phyloP scores from a whole-genome alignment of 108 stramenopile species.

The Cyclotella choctawhatcheeana region DNA sequence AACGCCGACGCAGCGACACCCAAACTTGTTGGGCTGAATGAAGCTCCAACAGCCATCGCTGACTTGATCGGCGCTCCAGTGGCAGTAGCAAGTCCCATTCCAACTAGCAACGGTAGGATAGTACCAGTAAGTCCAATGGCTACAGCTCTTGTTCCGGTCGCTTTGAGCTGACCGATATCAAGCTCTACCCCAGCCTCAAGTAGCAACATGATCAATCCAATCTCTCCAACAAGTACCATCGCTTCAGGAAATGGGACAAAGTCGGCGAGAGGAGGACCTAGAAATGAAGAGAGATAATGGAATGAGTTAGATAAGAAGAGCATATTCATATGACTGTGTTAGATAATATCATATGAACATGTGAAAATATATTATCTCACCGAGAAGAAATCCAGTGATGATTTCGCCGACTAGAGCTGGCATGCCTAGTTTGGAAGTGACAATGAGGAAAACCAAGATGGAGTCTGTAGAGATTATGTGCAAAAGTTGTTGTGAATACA shows the following conservation, averaged over 20 bases:
- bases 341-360: too few species aligned
- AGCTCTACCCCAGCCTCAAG: conserved; percentile 72
- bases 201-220: conserved; percentile 52
- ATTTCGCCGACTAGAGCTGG: conserved; percentile 53
- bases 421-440: conserved; percentile 21
- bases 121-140: conserved; percentile 61
- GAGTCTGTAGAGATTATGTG: conserved; percentile 34
- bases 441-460: conserved; percentile 43
- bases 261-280: conserved; percentile 38
- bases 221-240: conserved; percentile 40
- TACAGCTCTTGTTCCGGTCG: conserved; percentile 54
- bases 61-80: conserved; percentile 13
- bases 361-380: too few species aligned
- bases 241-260: conserved; percentile 39
- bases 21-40: conserved; percentile 62
- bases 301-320: too few species aligned
- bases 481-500: neutral
- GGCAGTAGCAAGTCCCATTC: conserved; percentile 43
- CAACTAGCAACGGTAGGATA: conserved; percentile 57
- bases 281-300: too few species aligned
- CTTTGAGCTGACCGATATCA: conserved; percentile 59
- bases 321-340: too few species aligned
- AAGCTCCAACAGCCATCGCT: conserved; percentile 63
- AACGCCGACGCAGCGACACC: conserved; percentile 71
- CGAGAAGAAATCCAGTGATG: conserved; percentile 32